Conservation (phyloP, 306 rosid genomes). For the Trifolium subterraneum region DNA sequence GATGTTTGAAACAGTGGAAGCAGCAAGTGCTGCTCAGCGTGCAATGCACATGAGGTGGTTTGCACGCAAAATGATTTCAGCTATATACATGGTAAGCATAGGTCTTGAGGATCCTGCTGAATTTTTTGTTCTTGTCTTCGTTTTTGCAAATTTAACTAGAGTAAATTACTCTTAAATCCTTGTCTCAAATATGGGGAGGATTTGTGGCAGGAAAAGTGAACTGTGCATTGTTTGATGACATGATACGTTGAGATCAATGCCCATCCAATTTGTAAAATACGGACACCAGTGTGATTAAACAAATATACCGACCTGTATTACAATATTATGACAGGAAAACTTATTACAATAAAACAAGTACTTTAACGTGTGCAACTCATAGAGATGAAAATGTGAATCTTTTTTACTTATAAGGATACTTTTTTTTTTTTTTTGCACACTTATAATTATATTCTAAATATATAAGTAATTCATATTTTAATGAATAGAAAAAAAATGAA, state of each 20-base stretch:
- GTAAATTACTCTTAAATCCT: background rate
- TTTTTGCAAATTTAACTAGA: background rate
- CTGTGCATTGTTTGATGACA: background rate
- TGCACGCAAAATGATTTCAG: conserved; percentile 84
- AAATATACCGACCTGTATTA: background rate
- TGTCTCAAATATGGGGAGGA: background rate
- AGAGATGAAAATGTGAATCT: background rate
- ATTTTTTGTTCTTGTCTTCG: background rate
- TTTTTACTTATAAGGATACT: background rate
- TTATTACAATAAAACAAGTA: no score
- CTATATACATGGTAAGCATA: conserved; percentile 73
- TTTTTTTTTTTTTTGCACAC: background rate
- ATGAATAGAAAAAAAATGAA: background rate
- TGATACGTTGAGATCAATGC: background rate
- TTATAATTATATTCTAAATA: background rate
- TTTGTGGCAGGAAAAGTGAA: background rate
- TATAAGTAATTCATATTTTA: no score
- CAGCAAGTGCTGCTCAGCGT: conserved; percentile 84
- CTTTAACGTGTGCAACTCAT: no score
- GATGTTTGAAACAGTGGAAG: conserved; percentile 82
- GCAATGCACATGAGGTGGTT: conserved; percentile 98
- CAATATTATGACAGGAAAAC: no score
- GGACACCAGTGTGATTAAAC: conserved; percentile 6
- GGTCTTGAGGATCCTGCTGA: background rate
- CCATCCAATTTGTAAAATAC: background rate